Evolutionary conservation across 1,284 basidiomycete species (phyloP).

Genomic region (Irpex sp.): DNA sequence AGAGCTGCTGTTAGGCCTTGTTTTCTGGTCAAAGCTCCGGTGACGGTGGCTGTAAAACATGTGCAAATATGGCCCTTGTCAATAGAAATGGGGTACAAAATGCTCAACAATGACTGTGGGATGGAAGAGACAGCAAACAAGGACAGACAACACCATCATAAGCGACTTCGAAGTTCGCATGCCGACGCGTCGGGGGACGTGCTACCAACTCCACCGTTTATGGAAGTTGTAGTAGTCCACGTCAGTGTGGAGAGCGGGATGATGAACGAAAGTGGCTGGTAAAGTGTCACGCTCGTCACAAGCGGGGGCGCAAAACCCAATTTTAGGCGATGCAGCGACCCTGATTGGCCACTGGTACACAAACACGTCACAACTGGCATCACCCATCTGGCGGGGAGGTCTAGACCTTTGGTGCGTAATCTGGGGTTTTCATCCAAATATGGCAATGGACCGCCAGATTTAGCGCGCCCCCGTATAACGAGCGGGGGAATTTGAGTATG

Average conservation of each 20-base stretch:
- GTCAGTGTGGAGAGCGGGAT: neutral
- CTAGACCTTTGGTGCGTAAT: constrained; percentile 3
- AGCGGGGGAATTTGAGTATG: neutral
- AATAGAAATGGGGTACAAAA: neutral
- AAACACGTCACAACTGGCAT: neutral
- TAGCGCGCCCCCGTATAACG: neutral
- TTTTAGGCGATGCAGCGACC: neutral
- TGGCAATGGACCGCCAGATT: neutral
- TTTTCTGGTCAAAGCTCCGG: neutral
- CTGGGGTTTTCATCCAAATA: constrained; percentile 3
- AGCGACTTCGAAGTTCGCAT: neutral
- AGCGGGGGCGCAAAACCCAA: neutral
- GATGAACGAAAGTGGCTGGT: neutral
- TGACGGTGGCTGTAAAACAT: neutral
- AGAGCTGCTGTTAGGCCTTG: neutral
- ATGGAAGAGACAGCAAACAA: neutral
- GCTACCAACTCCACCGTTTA: neutral
- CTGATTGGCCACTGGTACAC: neutral
- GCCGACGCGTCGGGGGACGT: neutral
- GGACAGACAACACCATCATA: neutral
- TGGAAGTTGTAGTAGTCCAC: neutral
- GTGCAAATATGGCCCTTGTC: neutral
- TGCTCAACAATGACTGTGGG: neutral
- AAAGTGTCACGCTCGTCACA: neutral
- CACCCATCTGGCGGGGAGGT: constrained; percentile 1